These are phyloP conservation scores for Anthracocystis walkeri DNA, from an alignment of 1,284 basidiomycete genomes.

Conservation along the genomic window DNA sequence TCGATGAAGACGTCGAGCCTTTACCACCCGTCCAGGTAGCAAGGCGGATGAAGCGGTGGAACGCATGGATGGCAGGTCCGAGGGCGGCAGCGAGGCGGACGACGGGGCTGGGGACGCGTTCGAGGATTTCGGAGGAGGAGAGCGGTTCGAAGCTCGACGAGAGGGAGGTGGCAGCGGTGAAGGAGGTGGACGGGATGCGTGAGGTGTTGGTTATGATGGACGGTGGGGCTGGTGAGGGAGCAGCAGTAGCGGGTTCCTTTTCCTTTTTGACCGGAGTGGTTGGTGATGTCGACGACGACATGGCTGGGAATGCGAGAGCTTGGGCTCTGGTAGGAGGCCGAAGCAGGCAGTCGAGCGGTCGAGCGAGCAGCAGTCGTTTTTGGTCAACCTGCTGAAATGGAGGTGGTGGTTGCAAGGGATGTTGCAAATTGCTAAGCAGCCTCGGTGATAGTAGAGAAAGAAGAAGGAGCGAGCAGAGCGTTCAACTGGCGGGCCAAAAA, in stretches of 20 bases:
- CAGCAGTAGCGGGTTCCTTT: constrained; percentile 4
- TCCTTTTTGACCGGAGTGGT: constrained; percentile 37
- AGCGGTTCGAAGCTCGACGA: constrained; percentile 44
- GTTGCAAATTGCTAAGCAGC: not conserved
- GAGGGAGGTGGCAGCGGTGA: constrained; percentile 35
- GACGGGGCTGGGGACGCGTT: constrained; percentile 53
- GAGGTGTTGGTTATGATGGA: constrained; percentile 34
- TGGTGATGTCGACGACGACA: constrained; percentile 26
- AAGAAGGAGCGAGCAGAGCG: no score
- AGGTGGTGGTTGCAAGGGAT: not conserved
- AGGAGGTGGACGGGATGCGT: constrained; percentile 37
- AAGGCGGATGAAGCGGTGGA: constrained; percentile 56
- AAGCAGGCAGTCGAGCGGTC: not conserved
- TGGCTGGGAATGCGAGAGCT: not conserved
- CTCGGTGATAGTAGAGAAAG: not conserved
- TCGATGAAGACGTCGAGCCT: constrained; percentile 46
- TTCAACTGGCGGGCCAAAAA: not conserved
- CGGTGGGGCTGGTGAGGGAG: constrained; percentile 20
- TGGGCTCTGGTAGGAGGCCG: not conserved
- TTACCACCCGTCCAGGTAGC: constrained; percentile 65
- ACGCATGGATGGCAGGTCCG: constrained; percentile 50
- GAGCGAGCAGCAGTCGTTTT: no score
- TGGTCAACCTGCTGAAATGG: no score
- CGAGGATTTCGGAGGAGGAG: constrained; percentile 51
- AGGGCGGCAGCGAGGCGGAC: constrained; percentile 51